These are phyloP conservation scores for Pestalotiopsis sp. DNA, from an alignment of 2,329 filamentous ascomycete genomes.

Conservation along the genomic window DNA sequence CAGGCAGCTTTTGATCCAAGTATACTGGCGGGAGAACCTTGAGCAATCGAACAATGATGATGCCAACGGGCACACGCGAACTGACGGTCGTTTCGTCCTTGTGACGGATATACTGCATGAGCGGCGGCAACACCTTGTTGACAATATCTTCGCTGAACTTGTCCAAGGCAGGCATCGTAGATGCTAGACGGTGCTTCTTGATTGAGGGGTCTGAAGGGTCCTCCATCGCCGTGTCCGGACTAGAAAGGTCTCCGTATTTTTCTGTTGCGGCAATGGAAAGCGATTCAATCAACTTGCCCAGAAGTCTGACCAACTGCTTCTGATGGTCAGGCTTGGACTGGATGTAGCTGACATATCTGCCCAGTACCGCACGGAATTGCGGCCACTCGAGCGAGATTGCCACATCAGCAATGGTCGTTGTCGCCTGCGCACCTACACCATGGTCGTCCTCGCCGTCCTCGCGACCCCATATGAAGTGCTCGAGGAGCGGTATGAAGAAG, in stretches of 20 bases:
- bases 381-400: slow-evolving; percentile 83
- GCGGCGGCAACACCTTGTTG: slow-evolving; percentile 74
- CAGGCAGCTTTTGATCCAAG: slow-evolving; percentile 74
- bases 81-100: slow-evolving; percentile 96
- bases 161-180: slow-evolving; percentile 66
- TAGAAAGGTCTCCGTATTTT: slow-evolving; percentile 43
- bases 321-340: slow-evolving; percentile 79
- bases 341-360: slow-evolving; percentile 82
- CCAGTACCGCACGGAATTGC: slow-evolving; percentile 83
- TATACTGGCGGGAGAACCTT: slow-evolving; percentile 75
- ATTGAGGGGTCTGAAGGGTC: slow-evolving; percentile 20
- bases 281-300: slow-evolving; percentile 81
- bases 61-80: slow-evolving; percentile 84
- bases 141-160: slow-evolving; percentile 75
- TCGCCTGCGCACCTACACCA: slow-evolving; percentile 83
- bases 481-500: slow-evolving; percentile 87
- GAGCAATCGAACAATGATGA: slow-evolving; percentile 86
- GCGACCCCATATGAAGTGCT: slow-evolving; percentile 90
- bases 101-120: slow-evolving; percentile 85
- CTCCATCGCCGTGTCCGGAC: slow-evolving; percentile 38
- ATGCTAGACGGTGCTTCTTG: slow-evolving; percentile 53
- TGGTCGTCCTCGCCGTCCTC: slow-evolving; percentile 76
- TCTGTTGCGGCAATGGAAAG: slow-evolving; percentile 58
- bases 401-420: slow-evolving; percentile 76
- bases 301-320: slow-evolving; percentile 81